Percentiles rank a stretch among this genome's conserved stretches.
These are phyloP conservation scores for Phytopythium mirpurense DNA, from an alignment of 352 stramenopile species.

Conservation along the genomic window DNA sequence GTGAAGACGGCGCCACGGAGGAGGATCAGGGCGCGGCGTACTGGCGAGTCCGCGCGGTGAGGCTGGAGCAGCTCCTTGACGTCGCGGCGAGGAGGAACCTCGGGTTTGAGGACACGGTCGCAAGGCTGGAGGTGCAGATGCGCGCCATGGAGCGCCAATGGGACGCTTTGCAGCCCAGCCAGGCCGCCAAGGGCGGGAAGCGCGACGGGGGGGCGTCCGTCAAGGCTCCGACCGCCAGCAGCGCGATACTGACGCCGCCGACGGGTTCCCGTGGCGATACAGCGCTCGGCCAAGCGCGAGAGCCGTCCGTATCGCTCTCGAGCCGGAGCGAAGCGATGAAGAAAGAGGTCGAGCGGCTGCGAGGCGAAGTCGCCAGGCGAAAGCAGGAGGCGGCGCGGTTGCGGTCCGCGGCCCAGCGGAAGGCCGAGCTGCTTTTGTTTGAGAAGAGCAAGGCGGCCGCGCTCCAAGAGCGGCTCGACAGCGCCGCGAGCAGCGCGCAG, in stretches of 20 bases:
- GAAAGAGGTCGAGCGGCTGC: constrained; percentile 16
- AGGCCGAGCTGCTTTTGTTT: constrained; percentile 36
- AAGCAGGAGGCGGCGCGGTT: constrained; percentile 28
- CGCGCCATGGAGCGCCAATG: constrained; percentile 29
- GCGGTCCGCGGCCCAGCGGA: constrained; percentile 36
- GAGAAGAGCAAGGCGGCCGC: constrained; percentile 29
- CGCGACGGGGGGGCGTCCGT: neutral
- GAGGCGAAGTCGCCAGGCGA: constrained; percentile 23
- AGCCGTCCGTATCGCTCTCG: constrained; percentile 12
- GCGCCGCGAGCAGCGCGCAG: constrained; percentile 14
- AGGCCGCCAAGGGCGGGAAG: constrained; percentile 16
- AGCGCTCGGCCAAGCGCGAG: too few species aligned
- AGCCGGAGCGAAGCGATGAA: constrained; percentile 26
- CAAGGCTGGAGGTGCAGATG: constrained; percentile 30
- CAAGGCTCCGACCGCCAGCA: constrained; percentile 3
- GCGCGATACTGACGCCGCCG: neutral
- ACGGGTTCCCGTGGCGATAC: neutral
- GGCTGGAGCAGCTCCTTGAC: constrained; percentile 32
- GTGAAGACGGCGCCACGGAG: neutral
- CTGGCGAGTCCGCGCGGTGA: constrained; percentile 27
- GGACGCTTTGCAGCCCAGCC: constrained; percentile 23
- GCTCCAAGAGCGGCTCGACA: constrained; percentile 25
- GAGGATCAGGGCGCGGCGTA: constrained; percentile 5
- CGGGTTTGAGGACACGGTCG: constrained; percentile 40
- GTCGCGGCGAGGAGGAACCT: constrained; percentile 32